Evolutionary conservation across 2,329 filamentous ascomycete genomes (phyloP).

Genomic region (Fusarium chaquense): DNA sequence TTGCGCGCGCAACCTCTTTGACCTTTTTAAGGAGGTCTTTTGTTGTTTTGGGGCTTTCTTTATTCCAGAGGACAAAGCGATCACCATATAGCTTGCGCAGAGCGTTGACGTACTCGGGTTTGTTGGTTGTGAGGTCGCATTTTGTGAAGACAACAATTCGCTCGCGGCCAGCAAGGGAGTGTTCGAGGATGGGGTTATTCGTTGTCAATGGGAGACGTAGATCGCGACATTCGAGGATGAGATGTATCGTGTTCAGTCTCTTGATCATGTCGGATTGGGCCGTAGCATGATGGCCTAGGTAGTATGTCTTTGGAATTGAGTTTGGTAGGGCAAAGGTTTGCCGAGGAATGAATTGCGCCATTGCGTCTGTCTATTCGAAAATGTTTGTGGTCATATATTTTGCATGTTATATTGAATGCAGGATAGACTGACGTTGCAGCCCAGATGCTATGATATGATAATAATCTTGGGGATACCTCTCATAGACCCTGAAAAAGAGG

Average conservation of each 20-base stretch:
- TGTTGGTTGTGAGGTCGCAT: constrained; percentile 73
- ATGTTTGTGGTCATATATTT: neutral
- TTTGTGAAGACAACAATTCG: constrained; percentile 94
- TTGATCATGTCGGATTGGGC: constrained; percentile 83
- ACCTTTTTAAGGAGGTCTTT: constrained; percentile 55
- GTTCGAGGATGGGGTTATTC: constrained; percentile 89
- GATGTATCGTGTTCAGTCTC: constrained; percentile 82
- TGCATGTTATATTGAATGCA: constrained; percentile 8
- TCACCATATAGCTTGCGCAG: constrained; percentile 53
- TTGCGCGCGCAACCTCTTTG: constrained; percentile 48
- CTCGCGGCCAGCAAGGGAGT: constrained; percentile 76
- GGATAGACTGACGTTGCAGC: neutral
- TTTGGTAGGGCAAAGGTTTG: constrained; percentile 75
- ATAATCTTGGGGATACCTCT: neutral
- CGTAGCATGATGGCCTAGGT: constrained; percentile 89
- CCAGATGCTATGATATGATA: too few relatives aligned
- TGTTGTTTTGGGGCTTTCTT: constrained; percentile 52
- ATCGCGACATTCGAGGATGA: constrained; percentile 95
- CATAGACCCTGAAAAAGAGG: constrained; percentile 23
- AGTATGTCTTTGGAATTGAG: constrained; percentile 89
- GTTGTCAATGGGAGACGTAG: constrained; percentile 90
- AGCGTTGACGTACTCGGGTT: constrained; percentile 41
- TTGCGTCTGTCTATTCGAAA: constrained; percentile 14
- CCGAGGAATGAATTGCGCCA: constrained; percentile 76
- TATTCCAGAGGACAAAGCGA: constrained; percentile 60